These are phyloP conservation scores for Aureobasidium sp. DNA, from an alignment of 2,329 filamentous ascomycete species.

Conservation along the genomic window DNA sequence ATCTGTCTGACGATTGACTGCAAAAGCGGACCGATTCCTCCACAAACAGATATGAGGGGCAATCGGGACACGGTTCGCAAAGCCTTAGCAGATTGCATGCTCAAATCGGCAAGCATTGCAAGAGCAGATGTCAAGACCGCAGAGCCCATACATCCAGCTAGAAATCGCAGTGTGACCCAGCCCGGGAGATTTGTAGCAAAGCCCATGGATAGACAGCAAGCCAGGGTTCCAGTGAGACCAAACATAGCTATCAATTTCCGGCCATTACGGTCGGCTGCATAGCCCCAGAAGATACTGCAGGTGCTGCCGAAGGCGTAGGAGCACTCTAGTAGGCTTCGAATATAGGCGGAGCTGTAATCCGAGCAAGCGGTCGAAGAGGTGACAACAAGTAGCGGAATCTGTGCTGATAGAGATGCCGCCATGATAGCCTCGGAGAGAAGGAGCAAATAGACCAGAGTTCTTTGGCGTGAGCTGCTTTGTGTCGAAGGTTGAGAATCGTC, in stretches of 20 bases:
- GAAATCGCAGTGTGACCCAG: slow-evolving; percentile 38
- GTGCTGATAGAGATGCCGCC: slow-evolving; percentile 42
- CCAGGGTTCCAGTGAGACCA: slow-evolving; percentile 38
- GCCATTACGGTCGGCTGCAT: slow-evolving; percentile 37
- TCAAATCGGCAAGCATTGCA: slow-evolving; percentile 41
- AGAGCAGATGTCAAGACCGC: slow-evolving; percentile 39
- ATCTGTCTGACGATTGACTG: slow-evolving; percentile 38
- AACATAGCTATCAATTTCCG: slow-evolving; percentile 38
- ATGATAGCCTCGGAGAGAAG: slow-evolving; percentile 46
- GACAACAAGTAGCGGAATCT: slow-evolving; percentile 40
- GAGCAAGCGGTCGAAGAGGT: slow-evolving; percentile 37
- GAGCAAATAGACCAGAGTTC: slow-evolving; percentile 39
- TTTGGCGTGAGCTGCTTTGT: slow-evolving; percentile 23
- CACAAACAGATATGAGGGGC: slow-evolving; percentile 39
- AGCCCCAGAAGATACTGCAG: slow-evolving; percentile 40
- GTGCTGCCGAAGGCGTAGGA: slow-evolving; percentile 42
- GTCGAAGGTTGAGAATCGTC: neutral
- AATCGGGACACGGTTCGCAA: slow-evolving; percentile 37
- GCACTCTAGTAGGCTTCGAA: slow-evolving; percentile 42
- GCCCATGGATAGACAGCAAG: slow-evolving; percentile 42
- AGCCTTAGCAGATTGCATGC: slow-evolving; percentile 19
- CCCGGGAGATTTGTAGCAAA: slow-evolving; percentile 38
- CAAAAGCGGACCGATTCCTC: slow-evolving; percentile 40
- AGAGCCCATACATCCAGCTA: slow-evolving; percentile 39
- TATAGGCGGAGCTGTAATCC: slow-evolving; percentile 39